These are phyloP conservation scores for Cystoderma amianthinum DNA, from an alignment of 768 basidiomycete genomes.

Conservation along the genomic window DNA sequence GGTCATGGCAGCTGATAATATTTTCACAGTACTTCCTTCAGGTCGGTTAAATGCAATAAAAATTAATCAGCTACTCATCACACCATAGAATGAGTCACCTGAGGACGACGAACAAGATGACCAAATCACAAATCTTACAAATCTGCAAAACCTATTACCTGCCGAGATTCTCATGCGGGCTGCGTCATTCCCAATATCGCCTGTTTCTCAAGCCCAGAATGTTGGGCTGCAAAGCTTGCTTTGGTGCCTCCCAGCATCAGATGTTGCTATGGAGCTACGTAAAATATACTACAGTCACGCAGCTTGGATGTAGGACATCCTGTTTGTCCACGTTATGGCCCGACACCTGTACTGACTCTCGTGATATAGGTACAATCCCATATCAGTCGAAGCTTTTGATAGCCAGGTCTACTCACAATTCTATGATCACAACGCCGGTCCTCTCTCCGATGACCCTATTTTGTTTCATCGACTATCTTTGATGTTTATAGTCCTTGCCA, in stretches of 20 bases:
- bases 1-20: slow-evolving; percentile 9
- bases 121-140: slow-evolving; percentile 21
- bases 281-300: slow-evolving; percentile 58
- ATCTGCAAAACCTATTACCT: slow-evolving; percentile 50
- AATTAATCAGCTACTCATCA: slow-evolving; percentile 10
- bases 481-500: slow-evolving; percentile 60
- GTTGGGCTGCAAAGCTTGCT: slow-evolving; percentile 50
- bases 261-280: slow-evolving; percentile 54
- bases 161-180: slow-evolving; percentile 59
- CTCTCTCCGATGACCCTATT: slow-evolving; percentile 42
- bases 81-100: slow-evolving; percentile 58
- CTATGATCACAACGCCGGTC: slow-evolving; percentile 37
- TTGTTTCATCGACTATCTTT: slow-evolving; percentile 56
- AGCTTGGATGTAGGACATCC: slow-evolving; percentile 57
- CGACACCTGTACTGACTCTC: slow-evolving; percentile 1
- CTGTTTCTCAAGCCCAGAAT: slow-evolving; percentile 29
- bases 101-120: slow-evolving; percentile 50
- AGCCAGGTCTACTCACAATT: slow-evolving; percentile 53
- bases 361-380: slow-evolving; percentile 55
- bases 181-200: slow-evolving; percentile 57
- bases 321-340: not conserved
- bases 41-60: slow-evolving; percentile 40
- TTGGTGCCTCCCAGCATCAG: slow-evolving; percentile 63
- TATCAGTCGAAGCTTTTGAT: slow-evolving; percentile 53
- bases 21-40: slow-evolving; percentile 61